Evolutionary conservation across 1,139 yeast genomes (phyloP), one percentile per base, ranked within the genome.

Genomic region (Hemisphaericaspora xylanilytica): DNA sequence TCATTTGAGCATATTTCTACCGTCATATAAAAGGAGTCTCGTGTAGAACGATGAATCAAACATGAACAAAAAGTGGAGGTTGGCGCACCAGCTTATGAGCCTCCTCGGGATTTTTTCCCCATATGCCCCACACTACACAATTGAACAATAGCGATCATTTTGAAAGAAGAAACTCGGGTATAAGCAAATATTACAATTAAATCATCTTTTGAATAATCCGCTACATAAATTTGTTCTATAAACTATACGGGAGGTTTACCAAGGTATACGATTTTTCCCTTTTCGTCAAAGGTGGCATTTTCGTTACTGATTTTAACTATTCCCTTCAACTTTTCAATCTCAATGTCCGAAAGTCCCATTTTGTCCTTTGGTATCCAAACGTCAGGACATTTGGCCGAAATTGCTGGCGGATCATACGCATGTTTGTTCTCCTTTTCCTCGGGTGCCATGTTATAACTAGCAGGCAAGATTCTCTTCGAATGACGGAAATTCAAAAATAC

Each of bases 281-380:
- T 74, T 26, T 78, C 81, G 50, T 73, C 68, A 41, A 88, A 72
- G 11, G 67, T 65, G 1, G 96, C 78, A 50, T 85, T 82, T 30
- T 74, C 79, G 53, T 87, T 94, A 40, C 78, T 69, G 35, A 84
- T 80, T 15, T 70, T 66, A 27, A 67, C 60, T 11, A 71, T 61
- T 3, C 65, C 66, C 24, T 63, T 52, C 38, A 80, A 68, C 36
- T 73, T 66, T 33, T 70, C 73, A 10, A 85, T 75, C 51, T 85
- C 80, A 14, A 55, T 58, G 2, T 73, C 63, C 3, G 95, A 82
- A 55, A 87, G 74, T 0, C 97, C 97, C 73, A 79, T 76, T 6
- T 85, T 80, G 61, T 92, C 98, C 43, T 71, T 70, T 6, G 97
- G 95, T 49, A 92, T 77, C 98, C 98, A 92, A 15, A 92, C 67